Evolutionary conservation across 2,329 filamentous ascomycete genomes (phyloP).

Genomic region (Fusarium graminum): DNA sequence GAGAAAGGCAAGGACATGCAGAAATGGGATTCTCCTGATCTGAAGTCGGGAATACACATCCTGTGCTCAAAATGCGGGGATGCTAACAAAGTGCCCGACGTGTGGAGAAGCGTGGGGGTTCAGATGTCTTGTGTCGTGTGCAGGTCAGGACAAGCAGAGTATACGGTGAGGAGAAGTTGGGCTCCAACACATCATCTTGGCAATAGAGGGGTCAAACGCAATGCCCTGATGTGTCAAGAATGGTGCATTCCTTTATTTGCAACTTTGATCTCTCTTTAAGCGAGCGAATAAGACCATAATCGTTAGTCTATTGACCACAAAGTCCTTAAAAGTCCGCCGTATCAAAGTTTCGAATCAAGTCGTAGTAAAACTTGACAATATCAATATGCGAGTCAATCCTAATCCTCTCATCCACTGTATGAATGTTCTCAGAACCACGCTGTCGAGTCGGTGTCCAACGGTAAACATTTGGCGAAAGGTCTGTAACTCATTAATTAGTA

Average conservation of each 20-base stretch:
- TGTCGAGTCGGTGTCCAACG: conserved; percentile 59
- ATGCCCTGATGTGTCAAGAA: too few species aligned
- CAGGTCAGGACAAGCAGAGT: neutral
- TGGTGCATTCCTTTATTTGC: too few species aligned
- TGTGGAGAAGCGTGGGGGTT: conserved; percentile 35
- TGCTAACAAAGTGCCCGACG: conserved; percentile 13
- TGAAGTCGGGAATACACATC: conserved; percentile 5
- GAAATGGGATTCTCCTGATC: conserved; percentile 16
- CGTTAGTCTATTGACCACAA: neutral
- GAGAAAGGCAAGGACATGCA: neutral
- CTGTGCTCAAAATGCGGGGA: conserved; percentile 30
- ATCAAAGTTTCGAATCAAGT: conserved; percentile 61
- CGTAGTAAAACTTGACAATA: conserved; percentile 60
- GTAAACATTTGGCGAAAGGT: conserved; percentile 54
- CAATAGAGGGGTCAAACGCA: neutral
- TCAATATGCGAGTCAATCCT: conserved; percentile 57
- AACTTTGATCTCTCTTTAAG: too few species aligned
- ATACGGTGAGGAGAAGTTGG: conserved; percentile 13
- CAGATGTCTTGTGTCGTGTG: neutral
- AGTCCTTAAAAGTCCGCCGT: conserved; percentile 49
- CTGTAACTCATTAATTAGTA: conserved; percentile 36
- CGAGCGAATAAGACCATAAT: too few species aligned
- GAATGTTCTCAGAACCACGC: conserved; percentile 51
- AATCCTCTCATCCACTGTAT: conserved; percentile 59
- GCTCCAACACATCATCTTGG: neutral